Conservation (phyloP, 345 rosid genomes). For the Hirschfeldia incana region DNA sequence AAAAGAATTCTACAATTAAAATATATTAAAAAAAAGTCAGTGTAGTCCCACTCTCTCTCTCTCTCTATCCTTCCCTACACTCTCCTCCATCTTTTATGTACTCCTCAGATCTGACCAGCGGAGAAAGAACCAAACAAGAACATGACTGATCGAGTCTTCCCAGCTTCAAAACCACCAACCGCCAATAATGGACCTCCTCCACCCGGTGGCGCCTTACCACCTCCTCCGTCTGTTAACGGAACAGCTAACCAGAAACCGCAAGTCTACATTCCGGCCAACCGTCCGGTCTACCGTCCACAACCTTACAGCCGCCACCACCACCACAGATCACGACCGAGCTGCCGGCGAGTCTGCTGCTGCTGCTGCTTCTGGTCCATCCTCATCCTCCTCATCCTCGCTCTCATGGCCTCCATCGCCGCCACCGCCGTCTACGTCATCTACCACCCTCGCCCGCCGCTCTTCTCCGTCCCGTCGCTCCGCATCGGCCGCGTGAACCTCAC, state of each 20-base stretch:
- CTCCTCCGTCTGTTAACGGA: constrained; percentile 36
- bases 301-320: constrained; percentile 57
- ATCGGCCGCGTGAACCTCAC: constrained; percentile 68
- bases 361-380: constrained; percentile 86
- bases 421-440: constrained; percentile 75
- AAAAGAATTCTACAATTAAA: not conserved
- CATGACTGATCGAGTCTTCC: constrained; percentile 65
- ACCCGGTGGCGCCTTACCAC: constrained; percentile 6
- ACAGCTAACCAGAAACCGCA: constrained; percentile 47
- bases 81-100: not conserved
- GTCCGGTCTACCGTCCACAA: constrained; percentile 61
- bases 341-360: constrained; percentile 75
- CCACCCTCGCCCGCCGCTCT: constrained; percentile 74
- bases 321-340: constrained; percentile 54
- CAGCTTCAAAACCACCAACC: constrained; percentile 58
- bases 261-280: constrained; percentile 58
- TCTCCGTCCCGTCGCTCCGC: constrained; percentile 69
- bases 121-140: constrained; percentile 18
- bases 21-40: constrained; percentile 2
- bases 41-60: not conserved
- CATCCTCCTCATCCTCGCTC: constrained; percentile 55
- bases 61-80: constrained; percentile 1
- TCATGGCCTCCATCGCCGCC: constrained; percentile 64
- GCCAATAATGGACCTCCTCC: constrained; percentile 27
- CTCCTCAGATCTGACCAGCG: constrained; percentile 38